Conservation (phyloP, 1,284 basidiomycete genomes). For the Thecaphora thlaspeos region DNA sequence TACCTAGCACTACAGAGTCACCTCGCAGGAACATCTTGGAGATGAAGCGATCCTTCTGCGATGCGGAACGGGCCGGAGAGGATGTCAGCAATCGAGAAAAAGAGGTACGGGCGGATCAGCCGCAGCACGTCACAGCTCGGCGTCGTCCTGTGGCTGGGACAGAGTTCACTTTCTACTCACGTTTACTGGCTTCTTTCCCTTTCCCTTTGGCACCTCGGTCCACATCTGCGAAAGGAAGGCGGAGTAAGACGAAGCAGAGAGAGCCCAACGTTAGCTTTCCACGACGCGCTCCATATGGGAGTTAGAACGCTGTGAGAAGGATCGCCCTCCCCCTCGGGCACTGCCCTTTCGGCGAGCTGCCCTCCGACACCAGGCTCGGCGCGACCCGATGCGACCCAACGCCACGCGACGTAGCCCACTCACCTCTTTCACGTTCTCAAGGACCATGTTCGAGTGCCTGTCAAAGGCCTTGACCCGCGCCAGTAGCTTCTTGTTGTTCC, state of each 20-base stretch:
- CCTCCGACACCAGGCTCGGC: too few species aligned
- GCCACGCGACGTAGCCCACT: neutral
- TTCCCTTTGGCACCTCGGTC: constrained; percentile 96
- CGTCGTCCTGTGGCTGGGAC: too few species aligned
- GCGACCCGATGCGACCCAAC: neutral
- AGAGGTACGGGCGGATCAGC: neutral
- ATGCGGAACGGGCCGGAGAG: constrained; percentile 3
- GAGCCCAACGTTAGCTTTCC: too few species aligned
- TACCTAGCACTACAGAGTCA: constrained; percentile 54
- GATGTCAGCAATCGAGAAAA: neutral
- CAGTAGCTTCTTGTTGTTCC: constrained; percentile 98
- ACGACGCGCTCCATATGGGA: too few species aligned
- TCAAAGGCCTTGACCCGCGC: constrained; percentile 99
- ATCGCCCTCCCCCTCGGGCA: too few species aligned
- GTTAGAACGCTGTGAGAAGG: too few species aligned
- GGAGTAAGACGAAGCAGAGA: too few species aligned
- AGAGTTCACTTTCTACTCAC: constrained; percentile 22
- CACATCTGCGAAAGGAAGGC: constrained; percentile 72
- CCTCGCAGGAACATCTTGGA: constrained; percentile 81
- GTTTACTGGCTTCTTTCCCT: constrained; percentile 97
- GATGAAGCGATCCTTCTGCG: constrained; percentile 76
- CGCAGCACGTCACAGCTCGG: too few species aligned
- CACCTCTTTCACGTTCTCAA: constrained; percentile 57
- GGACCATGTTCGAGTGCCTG: constrained; percentile 93
- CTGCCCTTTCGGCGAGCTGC: too few species aligned